Percentiles rank a stretch among this genome's conserved stretches.
phyloP scores from a whole-genome alignment of 345 rosid species.

The Schrenkiella parvula region DNA sequence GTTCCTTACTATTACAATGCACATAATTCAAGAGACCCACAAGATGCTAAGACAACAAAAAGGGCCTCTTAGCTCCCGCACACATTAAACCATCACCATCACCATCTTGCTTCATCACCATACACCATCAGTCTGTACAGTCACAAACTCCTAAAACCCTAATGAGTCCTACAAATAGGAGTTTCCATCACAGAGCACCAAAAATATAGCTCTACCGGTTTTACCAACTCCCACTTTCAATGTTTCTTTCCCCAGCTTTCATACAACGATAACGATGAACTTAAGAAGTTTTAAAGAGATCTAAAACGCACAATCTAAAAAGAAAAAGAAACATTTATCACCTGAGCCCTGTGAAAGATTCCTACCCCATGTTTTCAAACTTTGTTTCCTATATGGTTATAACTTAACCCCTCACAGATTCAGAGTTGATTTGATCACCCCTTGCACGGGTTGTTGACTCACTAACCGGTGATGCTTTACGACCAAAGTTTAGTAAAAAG shows the following conservation, averaged over 20 bases:
- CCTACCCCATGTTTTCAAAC: background rate
- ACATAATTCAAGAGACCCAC: conserved; percentile 2
- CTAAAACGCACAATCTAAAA: conserved; percentile 17
- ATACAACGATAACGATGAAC: conserved; percentile 6
- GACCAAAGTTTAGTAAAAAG: conserved; percentile 67
- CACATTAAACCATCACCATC: conserved; percentile 1
- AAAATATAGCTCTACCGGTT: conserved; percentile 49
- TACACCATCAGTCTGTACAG: conserved; percentile 27
- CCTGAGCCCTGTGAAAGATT: conserved; percentile 16
- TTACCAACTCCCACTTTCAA: conserved; percentile 44
- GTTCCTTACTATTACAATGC: conserved; percentile 23
- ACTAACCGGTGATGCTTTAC: conserved; percentile 40
- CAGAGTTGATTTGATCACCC: conserved; percentile 52
- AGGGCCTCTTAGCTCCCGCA: conserved; percentile 2
- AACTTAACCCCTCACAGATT: conserved; percentile 56
- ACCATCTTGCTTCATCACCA: background rate
- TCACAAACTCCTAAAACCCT: conserved; percentile 28
- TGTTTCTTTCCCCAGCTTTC: conserved; percentile 33
- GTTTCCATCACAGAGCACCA: conserved; percentile 53
- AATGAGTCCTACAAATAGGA: conserved; percentile 15
- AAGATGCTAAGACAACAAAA: conserved; percentile 26
- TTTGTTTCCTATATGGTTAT: conserved; percentile 20
- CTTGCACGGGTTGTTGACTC: conserved; percentile 38
- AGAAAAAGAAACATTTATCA: background rate
- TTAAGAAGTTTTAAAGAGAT: background rate